Base-by-base conservation (phyloP, 2,329 filamentous ascomycete genomes). In the Ceratocystis cubensis region DNA sequence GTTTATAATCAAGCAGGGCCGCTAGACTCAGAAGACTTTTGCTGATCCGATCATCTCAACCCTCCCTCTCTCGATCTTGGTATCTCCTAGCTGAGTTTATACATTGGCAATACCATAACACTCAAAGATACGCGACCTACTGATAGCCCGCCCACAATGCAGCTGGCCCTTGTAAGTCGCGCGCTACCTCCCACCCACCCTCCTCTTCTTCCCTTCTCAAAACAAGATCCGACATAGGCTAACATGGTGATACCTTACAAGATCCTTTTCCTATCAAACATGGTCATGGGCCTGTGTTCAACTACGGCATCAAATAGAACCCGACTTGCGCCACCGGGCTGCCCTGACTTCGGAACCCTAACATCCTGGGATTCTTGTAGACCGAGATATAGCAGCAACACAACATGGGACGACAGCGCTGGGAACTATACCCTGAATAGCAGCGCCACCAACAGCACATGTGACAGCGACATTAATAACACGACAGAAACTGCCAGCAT, bases 1-100 rank as follows among this genome's bases (percentile, higher is more conserved):
- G 53, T 59, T 59, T 59, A 59, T 59, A 59, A 59, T 37, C 28
- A n/a, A 59, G 17, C 56, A 37, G 5, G 56, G 28, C 56, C 56
- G 30, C 56, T 37, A 7, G 5, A 28, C 7, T 28, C 22, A 33
- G 13, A 59, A 17, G 5, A 59, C 25, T 33, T 53, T 30, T 37
- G 13, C 8, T 13, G 17, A 59, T 15, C 5, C 17, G 17, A 8
- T 8, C 15, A 20, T 33, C 15, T 25, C 17, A n/a, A 15, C 1
- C 8, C 22, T 59, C 56, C 56, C 56, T 59, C 56, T 33, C 28
- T 33, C 7, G 56, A 37, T 33, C 28, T 33, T 33, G 56, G 15
- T n/a, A 37, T 30, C 56, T 59, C 56, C 56, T 59, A 37, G 15
- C 17, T 8, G 5, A 22, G n/a, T 33, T 10, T 37, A n/a, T n/a